Base-by-base conservation (phyloP, 2,329 filamentous ascomycete species). In the Xylariomycetidae sp. region DNA sequence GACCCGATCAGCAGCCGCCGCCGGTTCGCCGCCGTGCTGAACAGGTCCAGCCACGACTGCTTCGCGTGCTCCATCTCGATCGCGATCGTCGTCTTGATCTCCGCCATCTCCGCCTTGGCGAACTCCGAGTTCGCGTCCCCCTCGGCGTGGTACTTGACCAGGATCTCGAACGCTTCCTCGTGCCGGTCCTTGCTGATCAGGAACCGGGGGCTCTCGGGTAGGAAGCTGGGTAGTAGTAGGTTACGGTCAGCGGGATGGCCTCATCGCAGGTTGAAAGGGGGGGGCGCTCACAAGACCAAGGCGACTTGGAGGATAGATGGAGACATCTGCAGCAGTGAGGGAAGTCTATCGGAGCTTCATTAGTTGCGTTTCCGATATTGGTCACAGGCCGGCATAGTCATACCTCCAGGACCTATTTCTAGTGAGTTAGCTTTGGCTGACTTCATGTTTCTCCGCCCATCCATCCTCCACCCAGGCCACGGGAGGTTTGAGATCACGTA, bases 31-130 rank as follows among this genome's bases (percentile, higher is more conserved):
- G 63, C 37, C 0, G 70, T 71, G 29, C 56, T 58, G 16, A 76
- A 40, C 51, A 76, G 58, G 40, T 74, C 70, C 38, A 56, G 40
- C 73, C 74, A 79, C 5, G 67, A 68, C 38, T 61, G 57, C 37
- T 68, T 70, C 16, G 70, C 65, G 31, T 63, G 52, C 43, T 75
- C 69, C 14, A 69, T 49, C 47, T 54, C 51, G 31, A 54, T 48
- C 5, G 44, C 43, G 25, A 56, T 70, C 1, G 73, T 72, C 4
- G 67, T 63, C 39, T 70, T 62, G 37, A 77, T 76, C 50, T 76
- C 70, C 2, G 65, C 64, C 53, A 74, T 66, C 44, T 77, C 73
- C 3, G 49, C 50, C 35, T 49, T 64, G 6, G 72, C 67, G 14
- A 72, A 59, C 19, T 65, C 52, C 3, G 66, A 68, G 17, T 62